Percentiles rank a stretch among this genome's conserved stretches.
Evolutionary conservation across 164 flowering plant species (phyloP).

Genomic region (Cinnamomum micranthum): DNA sequence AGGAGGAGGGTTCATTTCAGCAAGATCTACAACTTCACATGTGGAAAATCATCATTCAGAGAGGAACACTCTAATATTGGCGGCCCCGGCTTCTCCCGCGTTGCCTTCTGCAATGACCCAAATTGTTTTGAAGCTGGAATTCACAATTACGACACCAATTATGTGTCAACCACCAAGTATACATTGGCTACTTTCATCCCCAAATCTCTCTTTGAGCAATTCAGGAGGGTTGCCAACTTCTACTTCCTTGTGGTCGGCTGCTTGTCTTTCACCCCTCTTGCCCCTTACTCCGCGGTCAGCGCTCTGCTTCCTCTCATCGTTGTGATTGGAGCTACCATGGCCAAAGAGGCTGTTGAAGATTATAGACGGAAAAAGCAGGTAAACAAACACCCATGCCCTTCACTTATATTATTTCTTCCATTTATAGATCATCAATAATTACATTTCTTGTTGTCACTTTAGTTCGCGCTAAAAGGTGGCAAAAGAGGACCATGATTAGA

Average conservation of each 20-base stretch:
- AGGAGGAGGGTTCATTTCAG: conserved; percentile 49
- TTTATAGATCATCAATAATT: not conserved
- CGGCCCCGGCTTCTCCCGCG: conserved; percentile 75
- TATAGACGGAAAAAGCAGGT: conserved; percentile 73
- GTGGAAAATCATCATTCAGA: conserved; percentile 46
- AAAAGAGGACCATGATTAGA: too few species aligned
- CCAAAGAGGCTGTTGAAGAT: conserved; percentile 74
- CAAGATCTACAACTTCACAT: conserved; percentile 51
- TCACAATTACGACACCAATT: conserved; percentile 43
- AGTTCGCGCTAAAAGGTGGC: too few species aligned
- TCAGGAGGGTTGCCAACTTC: conserved; percentile 74
- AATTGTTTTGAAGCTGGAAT: conserved; percentile 39
- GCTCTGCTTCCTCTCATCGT: conserved; percentile 56
- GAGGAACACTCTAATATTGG: conserved; percentile 64
- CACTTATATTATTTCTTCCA: not conserved
- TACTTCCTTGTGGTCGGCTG: conserved; percentile 60
- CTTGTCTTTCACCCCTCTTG: conserved; percentile 60
- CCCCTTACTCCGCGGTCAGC: conserved; percentile 64
- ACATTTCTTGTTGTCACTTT: too few species aligned
- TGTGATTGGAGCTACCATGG: conserved; percentile 74
- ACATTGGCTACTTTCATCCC: conserved; percentile 67
- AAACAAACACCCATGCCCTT: conserved; percentile 10
- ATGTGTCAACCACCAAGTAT: conserved; percentile 75
- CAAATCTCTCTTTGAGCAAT: conserved; percentile 80
- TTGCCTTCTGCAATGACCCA: conserved; percentile 64